Evolutionary conservation across 306 rosid genomes (phyloP), one percentile per base, ranked within the genome.

Genomic region (Trifolium fragiferum): DNA sequence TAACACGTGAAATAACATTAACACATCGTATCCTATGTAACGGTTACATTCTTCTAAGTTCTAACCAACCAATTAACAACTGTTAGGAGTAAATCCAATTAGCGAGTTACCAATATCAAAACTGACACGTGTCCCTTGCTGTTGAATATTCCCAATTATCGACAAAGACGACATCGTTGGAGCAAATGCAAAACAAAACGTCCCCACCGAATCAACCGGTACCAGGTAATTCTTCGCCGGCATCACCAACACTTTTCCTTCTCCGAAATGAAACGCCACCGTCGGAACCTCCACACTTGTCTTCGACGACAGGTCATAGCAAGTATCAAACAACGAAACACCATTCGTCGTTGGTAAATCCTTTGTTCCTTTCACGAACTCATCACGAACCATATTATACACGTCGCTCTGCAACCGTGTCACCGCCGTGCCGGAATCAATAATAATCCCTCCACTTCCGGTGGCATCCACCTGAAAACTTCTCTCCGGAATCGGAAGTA

Each of bases 351-450:
- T 30, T 47, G 72, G 67, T 70, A 93, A 63, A 9, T 73, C 74
- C 10, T 38, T 60, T 15, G 93, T 77, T 0, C 90, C 85, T 10
- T 23, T 88, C 41, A 80, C 79, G 67, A 93, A 93, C 41, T 91
- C 88, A 33, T 88, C 88, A 0, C 97, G 85, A 6, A 93, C 79
- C 7, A 23, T 0, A 2, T 12, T 77, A 78, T 93, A 93, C 6
- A 81, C 81, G 49, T 80, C 92, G 13, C 76, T 82, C 81, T 78
- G 84, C 62, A 93, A 66, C 84, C 98, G 78, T 12, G 93, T 93
- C 70, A 93, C 93, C 37, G 97, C 96, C 80, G 98, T 93, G n/a
- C 98, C 98, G 50, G 98, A 93, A 61, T 93, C 97, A 15, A 93
- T 69, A 7, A 93, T 93, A 1, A 91, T 76, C 0, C 98, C 97